phyloP scores from a whole-genome alignment of 805 yeast species.

The Lachancea cidri region DNA sequence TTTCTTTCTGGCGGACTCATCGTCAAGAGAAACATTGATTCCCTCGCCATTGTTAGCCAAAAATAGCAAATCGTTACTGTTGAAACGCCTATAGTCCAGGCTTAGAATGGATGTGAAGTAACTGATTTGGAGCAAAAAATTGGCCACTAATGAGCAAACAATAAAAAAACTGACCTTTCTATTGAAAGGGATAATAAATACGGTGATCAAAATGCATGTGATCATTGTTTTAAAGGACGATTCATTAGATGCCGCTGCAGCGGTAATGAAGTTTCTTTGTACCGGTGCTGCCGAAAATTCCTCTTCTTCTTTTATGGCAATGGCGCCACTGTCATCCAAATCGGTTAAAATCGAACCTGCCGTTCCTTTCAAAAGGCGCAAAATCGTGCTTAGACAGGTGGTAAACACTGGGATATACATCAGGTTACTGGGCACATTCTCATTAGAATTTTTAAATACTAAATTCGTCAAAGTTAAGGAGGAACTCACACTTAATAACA shows the following conservation, averaged over 20 bases:
- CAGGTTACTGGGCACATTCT: constrained; percentile 13
- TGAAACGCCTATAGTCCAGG: constrained; percentile 61
- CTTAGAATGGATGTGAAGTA: constrained; percentile 61
- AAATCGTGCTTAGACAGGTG: background rate
- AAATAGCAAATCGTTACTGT: constrained; percentile 47
- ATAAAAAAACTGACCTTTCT: constrained; percentile 43
- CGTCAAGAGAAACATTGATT: constrained; percentile 5
- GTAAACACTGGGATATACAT: constrained; percentile 13
- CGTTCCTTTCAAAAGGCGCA: constrained; percentile 1
- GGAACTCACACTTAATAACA: constrained; percentile 12
- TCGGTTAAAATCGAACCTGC: constrained; percentile 2
- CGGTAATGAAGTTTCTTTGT: constrained; percentile 40
- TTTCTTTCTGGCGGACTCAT: background rate
- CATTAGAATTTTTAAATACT: constrained; percentile 13
- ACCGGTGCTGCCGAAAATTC: constrained; percentile 16
- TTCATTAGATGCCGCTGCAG: constrained; percentile 36
- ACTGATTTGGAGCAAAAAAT: constrained; percentile 57
- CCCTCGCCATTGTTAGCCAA: constrained; percentile 1
- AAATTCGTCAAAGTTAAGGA: constrained; percentile 15
- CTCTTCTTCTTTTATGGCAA: constrained; percentile 9
- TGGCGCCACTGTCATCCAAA: background rate
- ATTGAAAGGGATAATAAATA: constrained; percentile 32
- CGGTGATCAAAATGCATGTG: constrained; percentile 24
- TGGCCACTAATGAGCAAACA: constrained; percentile 46
- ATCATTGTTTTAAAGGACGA: constrained; percentile 31